Percentiles rank a stretch among this genome's conserved stretches.
Conservation (phyloP, 1,139 yeast species). For the Meyerozyma guilliermondii region DNA sequence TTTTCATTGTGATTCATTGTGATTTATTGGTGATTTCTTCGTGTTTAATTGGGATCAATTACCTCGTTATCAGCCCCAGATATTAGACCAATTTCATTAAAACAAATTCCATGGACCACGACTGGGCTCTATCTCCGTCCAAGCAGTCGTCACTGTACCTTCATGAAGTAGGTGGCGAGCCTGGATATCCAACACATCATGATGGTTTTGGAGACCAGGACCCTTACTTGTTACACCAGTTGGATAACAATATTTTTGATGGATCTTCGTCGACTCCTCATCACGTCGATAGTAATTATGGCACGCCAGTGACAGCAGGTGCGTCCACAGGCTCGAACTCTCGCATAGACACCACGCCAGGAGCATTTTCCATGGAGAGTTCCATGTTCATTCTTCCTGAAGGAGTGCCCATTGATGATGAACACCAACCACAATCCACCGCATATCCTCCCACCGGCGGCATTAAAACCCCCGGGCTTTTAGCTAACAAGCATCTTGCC, state of each 20-base stretch:
- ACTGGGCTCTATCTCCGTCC: background rate
- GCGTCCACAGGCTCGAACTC: conserved; percentile 1
- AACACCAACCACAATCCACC: conserved; percentile 4
- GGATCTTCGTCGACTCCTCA: background rate
- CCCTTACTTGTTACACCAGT: conserved; percentile 7
- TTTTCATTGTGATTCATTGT: background rate
- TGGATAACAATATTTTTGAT: conserved; percentile 3
- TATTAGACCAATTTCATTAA: no score
- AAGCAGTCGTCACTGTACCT: conserved; percentile 1
- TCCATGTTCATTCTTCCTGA: conserved; percentile 10
- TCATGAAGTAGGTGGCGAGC: background rate
- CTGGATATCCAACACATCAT: background rate
- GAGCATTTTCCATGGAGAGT: conserved; percentile 6
- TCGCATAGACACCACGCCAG: background rate
- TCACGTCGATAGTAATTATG: background rate
- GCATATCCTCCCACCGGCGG: conserved; percentile 14
- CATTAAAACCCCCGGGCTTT: conserved; percentile 12
- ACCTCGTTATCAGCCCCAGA: no score
- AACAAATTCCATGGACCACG: background rate
- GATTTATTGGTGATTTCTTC: background rate
- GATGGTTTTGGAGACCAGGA: conserved; percentile 3
- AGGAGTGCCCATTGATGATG: conserved; percentile 5
- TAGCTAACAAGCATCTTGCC: conserved; percentile 4
- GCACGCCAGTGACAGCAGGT: background rate
- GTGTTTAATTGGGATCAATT: no score